A percentile compares a stretch with the other conserved stretches of the same genome.
phyloP scores from a whole-genome alignment of 2,329 filamentous ascomycete genomes.

The Ceratocystiopsis minuta region DNA sequence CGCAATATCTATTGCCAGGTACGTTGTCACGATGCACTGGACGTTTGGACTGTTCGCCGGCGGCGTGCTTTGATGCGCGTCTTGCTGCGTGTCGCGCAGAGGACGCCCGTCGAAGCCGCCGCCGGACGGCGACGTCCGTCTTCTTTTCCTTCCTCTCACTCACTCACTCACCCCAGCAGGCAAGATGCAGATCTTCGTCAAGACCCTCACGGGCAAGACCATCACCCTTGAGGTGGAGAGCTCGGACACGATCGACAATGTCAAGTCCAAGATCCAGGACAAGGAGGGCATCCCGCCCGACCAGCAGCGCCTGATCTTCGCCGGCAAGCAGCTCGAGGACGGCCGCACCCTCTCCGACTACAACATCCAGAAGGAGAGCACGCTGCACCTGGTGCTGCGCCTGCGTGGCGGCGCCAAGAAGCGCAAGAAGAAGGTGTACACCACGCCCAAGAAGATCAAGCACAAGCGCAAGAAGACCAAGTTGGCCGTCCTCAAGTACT shows the following conservation, averaged over 20 bases:
- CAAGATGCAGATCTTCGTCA: conserved; percentile 65
- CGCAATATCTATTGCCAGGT: conserved; percentile 14
- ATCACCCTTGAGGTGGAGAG: conserved; percentile 99
- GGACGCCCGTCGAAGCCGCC: too few species aligned
- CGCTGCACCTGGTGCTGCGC: conserved; percentile 92
- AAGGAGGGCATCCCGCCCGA: conserved; percentile 99
- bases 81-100: too few species aligned
- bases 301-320: conserved; percentile 99
- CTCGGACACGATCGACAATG: conserved; percentile 99
- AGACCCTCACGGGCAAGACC: conserved; percentile 96
- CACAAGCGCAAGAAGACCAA: conserved; percentile 99
- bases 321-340: conserved; percentile 99
- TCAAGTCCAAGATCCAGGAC: conserved; percentile 97
- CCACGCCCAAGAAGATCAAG: conserved; percentile 99
- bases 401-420: conserved; percentile 99
- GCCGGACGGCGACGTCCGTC: too few species aligned
- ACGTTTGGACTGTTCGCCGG: not conserved
- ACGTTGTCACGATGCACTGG: conserved; percentile 8
- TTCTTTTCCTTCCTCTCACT: not conserved
- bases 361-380: conserved; percentile 99
- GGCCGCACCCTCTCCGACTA: conserved; percentile 98
- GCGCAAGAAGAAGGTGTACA: conserved; percentile 99
- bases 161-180: conserved; percentile 27
- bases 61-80: not conserved
- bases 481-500: conserved; percentile 99